A percentile compares a stretch with the other conserved stretches of the same genome.
phyloP scores from a whole-genome alignment of 345 rosid species.

The Moringa oleifera region DNA sequence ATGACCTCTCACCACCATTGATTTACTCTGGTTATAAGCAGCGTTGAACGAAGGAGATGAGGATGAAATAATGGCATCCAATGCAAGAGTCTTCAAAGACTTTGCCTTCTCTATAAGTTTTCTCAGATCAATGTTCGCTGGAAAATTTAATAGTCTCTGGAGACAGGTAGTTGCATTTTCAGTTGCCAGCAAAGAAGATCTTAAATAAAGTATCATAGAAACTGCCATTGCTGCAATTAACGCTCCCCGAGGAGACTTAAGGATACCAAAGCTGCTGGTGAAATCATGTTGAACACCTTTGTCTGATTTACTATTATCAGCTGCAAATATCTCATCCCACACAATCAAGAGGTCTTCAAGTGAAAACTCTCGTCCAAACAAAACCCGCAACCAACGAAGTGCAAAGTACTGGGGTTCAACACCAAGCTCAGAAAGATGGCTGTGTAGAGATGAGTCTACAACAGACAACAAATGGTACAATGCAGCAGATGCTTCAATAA shows the following conservation, averaged over 20 bases:
- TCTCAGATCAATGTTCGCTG: constrained; percentile 56
- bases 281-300: constrained; percentile 23
- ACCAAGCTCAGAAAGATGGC: constrained; percentile 86
- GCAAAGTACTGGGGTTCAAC: constrained; percentile 98
- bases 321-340: constrained; percentile 93
- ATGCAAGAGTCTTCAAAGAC: constrained; percentile 61
- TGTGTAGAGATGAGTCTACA: constrained; percentile 78
- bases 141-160: constrained; percentile 78
- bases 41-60: constrained; percentile 20
- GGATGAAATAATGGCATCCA: constrained; percentile 37
- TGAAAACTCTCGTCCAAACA: constrained; percentile 87
- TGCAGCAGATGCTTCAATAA: constrained; percentile 86
- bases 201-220: constrained; percentile 74
- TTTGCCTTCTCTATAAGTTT: constrained; percentile 66
- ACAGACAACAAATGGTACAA: constrained; percentile 68
- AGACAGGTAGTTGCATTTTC: constrained; percentile 92
- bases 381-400: constrained; percentile 91
- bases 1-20: constrained; percentile 38
- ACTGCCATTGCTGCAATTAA: constrained; percentile 71
- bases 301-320: constrained; percentile 41
- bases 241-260: constrained; percentile 73
- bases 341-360: constrained; percentile 67
- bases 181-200: constrained; percentile 88
- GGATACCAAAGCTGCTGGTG: constrained; percentile 40
- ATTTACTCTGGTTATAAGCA: constrained; percentile 34